Conservation (phyloP, 805 yeast species). For the Saccharomycodes ludwigii region DNA sequence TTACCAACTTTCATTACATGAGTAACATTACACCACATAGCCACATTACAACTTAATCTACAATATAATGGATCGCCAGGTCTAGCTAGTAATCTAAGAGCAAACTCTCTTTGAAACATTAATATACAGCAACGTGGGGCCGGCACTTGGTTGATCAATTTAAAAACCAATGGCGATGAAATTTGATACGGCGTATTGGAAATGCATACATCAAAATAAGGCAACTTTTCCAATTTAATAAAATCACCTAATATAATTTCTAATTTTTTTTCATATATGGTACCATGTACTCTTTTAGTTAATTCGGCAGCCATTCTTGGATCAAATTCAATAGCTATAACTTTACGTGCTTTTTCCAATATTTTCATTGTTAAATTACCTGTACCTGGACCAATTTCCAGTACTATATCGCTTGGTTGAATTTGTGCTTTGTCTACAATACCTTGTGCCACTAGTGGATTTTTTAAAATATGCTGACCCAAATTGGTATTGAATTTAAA, state of each 20-base stretch:
- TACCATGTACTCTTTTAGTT: constrained; percentile 94
- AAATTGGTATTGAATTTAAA: constrained; percentile 94
- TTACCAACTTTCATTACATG: constrained; percentile 98
- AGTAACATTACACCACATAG: constrained; percentile 99
- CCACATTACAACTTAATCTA: constrained; percentile 90
- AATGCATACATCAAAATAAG: constrained; percentile 90
- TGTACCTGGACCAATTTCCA: constrained; percentile 99
- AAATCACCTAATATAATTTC: constrained; percentile 92
- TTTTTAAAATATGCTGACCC: constrained; percentile 94
- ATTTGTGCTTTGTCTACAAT: constrained; percentile 94
- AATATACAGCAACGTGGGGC: constrained; percentile 85
- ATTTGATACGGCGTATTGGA: constrained; percentile 97
- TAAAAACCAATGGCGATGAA: constrained; percentile 92
- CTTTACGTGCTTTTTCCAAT: constrained; percentile 82
- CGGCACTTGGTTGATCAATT: constrained; percentile 68
- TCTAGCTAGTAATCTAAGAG: constrained; percentile 80
- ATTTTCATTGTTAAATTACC: constrained; percentile 93
- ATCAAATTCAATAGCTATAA: constrained; percentile 96
- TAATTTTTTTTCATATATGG: constrained; percentile 82
- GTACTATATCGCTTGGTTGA: constrained; percentile 81
- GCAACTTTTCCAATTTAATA: constrained; percentile 79
- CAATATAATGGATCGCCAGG: constrained; percentile 95
- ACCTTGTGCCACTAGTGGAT: constrained; percentile 95
- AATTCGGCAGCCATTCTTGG: constrained; percentile 99
- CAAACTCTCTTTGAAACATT: constrained; percentile 97